Evolutionary conservation across 2,329 filamentous ascomycete genomes (phyloP), one percentile per base, ranked within the genome.

Genomic region (Alternaria longipes): DNA sequence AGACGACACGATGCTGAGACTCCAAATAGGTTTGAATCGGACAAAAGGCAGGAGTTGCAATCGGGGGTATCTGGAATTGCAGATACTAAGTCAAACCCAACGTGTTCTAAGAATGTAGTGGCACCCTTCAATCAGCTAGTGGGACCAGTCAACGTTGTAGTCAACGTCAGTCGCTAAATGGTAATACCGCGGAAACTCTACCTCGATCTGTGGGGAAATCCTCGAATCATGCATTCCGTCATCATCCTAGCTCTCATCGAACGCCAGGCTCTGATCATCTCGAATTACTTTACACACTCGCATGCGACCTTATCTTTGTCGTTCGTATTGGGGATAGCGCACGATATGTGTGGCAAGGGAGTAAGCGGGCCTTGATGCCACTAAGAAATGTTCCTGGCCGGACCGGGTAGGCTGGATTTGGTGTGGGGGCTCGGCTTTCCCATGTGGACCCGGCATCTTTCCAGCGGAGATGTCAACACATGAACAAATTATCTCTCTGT

Each of bases 231-330:
- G 56, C 57, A 66, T 71, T 59, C 56, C 59, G 62, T 66, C 67
- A 71, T 66, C 54, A 54, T 56, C 38, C 60, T 36, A 41, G 59
- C 42, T 58, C 20, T 14, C 36, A 59, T 61, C 41, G 36, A 52
- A 42, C 4, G 44, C 28, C 41, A 54, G 46, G 54, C 44, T 44
- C 26, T 46, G 56, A 38, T 57, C 41, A 60, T 55, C 41, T 41
- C 34, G 28, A 56, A 63, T 59, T 54, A 56, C 45, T 46, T 61
- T 56, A 55, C 54, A 64, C 42, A 64, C 47, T 53, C 56, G 59
- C 69, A 74, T 75, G 74, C 74, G 67, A 66, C 69, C 75, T 78
- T 78, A 78, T 78, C 75, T 77, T 65, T 70, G 32, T 51, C 49
- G 40, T 65, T 28, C 53, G 55, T 55, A 73, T 65, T 52, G 51